phyloP scores from a whole-genome alignment of 2,329 filamentous ascomycete species.

The Lecanoromycetidae sp. region DNA sequence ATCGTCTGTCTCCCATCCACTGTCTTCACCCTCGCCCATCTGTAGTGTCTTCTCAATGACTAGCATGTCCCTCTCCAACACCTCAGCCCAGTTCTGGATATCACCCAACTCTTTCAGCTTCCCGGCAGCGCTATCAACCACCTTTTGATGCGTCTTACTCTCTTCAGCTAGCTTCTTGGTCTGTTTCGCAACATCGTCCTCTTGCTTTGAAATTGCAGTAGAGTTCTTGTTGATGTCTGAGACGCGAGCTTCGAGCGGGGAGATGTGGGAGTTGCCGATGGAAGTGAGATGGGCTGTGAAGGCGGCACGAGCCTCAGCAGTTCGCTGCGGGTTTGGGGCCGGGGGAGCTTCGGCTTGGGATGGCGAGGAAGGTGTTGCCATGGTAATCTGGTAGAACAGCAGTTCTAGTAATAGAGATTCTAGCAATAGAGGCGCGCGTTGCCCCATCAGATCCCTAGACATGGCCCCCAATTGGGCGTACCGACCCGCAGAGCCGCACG shows the following conservation, averaged over 20 bases:
- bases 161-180: constrained; percentile 41
- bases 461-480: too few relatives aligned
- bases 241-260: constrained; percentile 12
- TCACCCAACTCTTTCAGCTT: constrained; percentile 53
- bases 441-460: too few relatives aligned
- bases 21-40: constrained; percentile 29
- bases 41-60: constrained; percentile 21
- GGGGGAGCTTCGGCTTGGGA: background rate
- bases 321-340: constrained; percentile 12
- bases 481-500: too few relatives aligned
- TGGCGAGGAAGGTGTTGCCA: background rate
- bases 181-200: constrained; percentile 39
- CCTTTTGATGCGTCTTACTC: constrained; percentile 41
- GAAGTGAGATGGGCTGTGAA: constrained; percentile 15
- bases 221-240: constrained; percentile 44
- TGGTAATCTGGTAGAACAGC: too few relatives aligned
- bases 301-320: constrained; percentile 15
- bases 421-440: too few relatives aligned
- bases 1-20: constrained; percentile 26
- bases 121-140: constrained; percentile 42
- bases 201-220: constrained; percentile 42
- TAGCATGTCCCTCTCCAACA: constrained; percentile 40
- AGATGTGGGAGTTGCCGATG: constrained; percentile 13
- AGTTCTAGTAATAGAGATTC: too few relatives aligned
- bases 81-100: constrained; percentile 53